Percentiles rank a stretch among this genome's conserved stretches.
Conservation (phyloP, 2,329 filamentous ascomycete genomes). For the Colletotrichum sp. region DNA sequence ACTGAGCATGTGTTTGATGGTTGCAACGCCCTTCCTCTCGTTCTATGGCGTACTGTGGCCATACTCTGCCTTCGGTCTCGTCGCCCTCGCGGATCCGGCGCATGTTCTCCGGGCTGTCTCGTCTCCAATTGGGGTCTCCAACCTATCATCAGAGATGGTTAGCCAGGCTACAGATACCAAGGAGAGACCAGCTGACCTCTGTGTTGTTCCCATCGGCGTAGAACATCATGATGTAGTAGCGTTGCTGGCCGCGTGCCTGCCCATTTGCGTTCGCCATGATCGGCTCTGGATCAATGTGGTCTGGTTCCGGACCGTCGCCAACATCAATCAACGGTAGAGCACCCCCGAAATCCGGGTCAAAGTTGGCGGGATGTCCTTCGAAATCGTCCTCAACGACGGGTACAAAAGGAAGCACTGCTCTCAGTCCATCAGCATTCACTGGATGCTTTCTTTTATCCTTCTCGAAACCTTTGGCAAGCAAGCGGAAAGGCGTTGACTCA, state of each 20-base stretch:
- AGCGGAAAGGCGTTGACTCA: neutral
- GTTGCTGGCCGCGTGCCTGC: neutral
- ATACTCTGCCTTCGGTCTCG: neutral
- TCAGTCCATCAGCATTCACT: neutral
- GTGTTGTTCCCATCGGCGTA: constrained; percentile 2
- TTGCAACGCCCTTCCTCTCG: neutral
- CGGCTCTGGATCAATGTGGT: neutral
- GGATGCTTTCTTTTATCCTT: neutral
- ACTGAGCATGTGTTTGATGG: neutral
- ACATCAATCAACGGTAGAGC: neutral
- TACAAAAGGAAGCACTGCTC: neutral
- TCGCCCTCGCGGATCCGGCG: neutral
- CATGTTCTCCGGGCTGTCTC: neutral
- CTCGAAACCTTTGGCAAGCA: neutral
- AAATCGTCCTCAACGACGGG: neutral
- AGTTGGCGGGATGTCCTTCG: neutral
- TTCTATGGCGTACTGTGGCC: neutral
- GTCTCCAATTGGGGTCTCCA: neutral
- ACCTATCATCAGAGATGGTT: neutral
- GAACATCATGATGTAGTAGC: constrained; percentile 5
- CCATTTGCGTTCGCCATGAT: neutral
- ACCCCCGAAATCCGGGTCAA: neutral
- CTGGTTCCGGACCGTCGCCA: neutral
- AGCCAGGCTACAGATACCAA: neutral
- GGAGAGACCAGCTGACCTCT: neutral